phyloP scores from a whole-genome alignment of 2,329 filamentous ascomycete genomes.

The Alternaria consortialis region DNA sequence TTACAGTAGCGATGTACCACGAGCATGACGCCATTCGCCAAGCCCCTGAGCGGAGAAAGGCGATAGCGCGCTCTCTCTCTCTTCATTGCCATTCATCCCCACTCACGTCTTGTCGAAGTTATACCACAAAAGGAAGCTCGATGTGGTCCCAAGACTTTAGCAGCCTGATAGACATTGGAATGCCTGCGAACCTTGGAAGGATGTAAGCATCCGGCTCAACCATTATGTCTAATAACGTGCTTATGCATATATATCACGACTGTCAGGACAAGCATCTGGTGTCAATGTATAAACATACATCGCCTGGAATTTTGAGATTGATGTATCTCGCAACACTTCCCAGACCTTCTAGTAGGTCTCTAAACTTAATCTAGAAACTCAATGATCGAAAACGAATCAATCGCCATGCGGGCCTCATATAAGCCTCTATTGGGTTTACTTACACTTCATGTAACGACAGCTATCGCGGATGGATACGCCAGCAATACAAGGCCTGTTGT shows the following conservation, averaged over 20 bases:
- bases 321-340: neutral
- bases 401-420: neutral
- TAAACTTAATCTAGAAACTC: neutral
- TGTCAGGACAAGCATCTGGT: neutral
- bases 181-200: neutral
- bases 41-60: neutral
- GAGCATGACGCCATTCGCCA: neutral
- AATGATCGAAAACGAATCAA: neutral
- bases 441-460: neutral
- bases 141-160: neutral
- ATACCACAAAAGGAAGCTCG: conserved; percentile 10
- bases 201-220: neutral
- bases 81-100: neutral
- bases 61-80: neutral
- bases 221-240: neutral
- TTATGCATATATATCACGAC: conserved; percentile 9
- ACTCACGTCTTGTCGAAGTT: neutral
- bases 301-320: too few species aligned
- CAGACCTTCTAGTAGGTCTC: neutral
- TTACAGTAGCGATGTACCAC: neutral
- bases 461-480: neutral
- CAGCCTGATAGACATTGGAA: neutral
- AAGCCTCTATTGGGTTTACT: neutral
- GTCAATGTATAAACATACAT: neutral
- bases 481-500: neutral